A percentile compares a stretch with the other conserved stretches of the same genome.
These are phyloP conservation scores for Myotisia sp. DNA, from an alignment of 2,329 filamentous ascomycete genomes.

Conservation along the genomic window DNA sequence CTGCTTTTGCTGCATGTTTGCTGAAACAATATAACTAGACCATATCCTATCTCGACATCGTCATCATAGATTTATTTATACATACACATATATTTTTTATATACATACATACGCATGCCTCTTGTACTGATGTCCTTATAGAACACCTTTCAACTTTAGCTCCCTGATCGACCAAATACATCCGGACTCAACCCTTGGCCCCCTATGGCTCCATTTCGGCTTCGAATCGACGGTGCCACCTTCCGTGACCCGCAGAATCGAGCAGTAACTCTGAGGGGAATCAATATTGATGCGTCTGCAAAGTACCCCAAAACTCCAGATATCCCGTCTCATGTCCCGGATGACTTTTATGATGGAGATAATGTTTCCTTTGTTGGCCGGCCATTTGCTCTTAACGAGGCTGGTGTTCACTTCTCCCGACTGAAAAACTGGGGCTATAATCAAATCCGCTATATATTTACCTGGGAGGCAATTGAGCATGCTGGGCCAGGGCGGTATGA, in stretches of 20 bases:
- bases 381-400: conserved; percentile 71
- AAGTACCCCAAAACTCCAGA: conserved; percentile 77
- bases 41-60: too few relatives aligned
- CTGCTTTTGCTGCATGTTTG: too few relatives aligned
- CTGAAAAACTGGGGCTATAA: conserved; percentile 88
- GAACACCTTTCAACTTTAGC: neutral
- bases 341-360: conserved; percentile 85
- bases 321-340: conserved; percentile 60
- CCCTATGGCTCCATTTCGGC: conserved; percentile 56
- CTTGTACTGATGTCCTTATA: neutral
- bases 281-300: conserved; percentile 82
- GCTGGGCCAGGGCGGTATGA: conserved; percentile 84
- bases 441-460: conserved; percentile 90
- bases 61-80: too few relatives aligned
- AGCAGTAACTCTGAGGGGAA: conserved; percentile 77
- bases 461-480: conserved; percentile 97
- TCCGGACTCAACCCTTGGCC: neutral
- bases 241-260: conserved; percentile 73
- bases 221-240: conserved; percentile 70
- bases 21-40: too few relatives aligned
- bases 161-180: neutral
- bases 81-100: too few relatives aligned
- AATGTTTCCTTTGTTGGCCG: conserved; percentile 75
- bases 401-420: conserved; percentile 71
- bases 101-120: too few relatives aligned